phyloP scores from a whole-genome alignment of 208 protist species.

The Leishmania tarentolae region DNA sequence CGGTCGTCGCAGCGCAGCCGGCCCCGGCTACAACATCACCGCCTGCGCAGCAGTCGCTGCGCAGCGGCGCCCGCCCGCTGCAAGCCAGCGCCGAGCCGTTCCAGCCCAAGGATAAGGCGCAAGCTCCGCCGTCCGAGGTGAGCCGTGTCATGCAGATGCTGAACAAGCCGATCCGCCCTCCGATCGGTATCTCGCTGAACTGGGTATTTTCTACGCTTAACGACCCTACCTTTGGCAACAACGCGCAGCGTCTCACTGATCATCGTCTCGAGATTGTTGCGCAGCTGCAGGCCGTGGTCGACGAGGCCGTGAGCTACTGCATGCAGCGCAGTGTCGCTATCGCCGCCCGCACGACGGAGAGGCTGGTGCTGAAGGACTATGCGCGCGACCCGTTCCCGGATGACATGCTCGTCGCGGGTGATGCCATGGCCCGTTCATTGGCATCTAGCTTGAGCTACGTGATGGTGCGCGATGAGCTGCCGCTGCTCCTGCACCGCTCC shows the following conservation, averaged over 20 bases:
- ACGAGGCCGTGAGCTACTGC: constrained; percentile 85
- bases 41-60: constrained; percentile 28
- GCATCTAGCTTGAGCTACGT: constrained; percentile 80
- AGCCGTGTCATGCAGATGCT: constrained; percentile 32
- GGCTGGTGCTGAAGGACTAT: constrained; percentile 97
- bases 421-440: constrained; percentile 83
- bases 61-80: constrained; percentile 40
- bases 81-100: constrained; percentile 89
- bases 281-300: constrained; percentile 86
- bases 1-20: constrained; percentile 18
- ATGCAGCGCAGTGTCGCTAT: constrained; percentile 96
- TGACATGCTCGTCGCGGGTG: constrained; percentile 59
- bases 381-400: constrained; percentile 89
- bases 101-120: constrained; percentile 69
- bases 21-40: constrained; percentile 9
- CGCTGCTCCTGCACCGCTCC: constrained; percentile 43
- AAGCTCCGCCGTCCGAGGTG: constrained; percentile 18
- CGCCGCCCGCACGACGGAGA: constrained; percentile 87
- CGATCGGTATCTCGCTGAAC: constrained; percentile 56
- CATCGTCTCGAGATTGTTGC: constrained; percentile 50
- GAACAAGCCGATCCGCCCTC: constrained; percentile 37
- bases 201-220: constrained; percentile 53
- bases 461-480: constrained; percentile 95
- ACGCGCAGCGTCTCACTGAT: constrained; percentile 19
- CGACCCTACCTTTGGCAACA: constrained; percentile 28